Percentiles rank a stretch among this genome's conserved stretches.
Evolutionary conservation across 106 monocot genomes (phyloP).

Genomic region (Dendrobium catenatum): DNA sequence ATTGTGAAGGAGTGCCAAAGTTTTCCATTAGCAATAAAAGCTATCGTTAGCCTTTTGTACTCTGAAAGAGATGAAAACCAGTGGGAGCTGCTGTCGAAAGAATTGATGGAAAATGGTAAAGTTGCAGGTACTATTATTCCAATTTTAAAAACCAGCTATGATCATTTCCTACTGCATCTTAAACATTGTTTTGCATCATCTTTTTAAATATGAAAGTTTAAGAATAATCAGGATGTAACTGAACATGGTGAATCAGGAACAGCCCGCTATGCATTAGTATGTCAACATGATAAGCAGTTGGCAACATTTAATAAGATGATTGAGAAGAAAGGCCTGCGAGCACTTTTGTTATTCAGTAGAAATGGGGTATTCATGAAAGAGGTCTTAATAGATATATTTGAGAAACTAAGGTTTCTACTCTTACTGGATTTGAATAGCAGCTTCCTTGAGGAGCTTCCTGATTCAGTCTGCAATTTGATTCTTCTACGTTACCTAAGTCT

Average conservation of each 20-base stretch:
- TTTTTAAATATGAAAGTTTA: slow-evolving; percentile 9
- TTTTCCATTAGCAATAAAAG: slow-evolving; percentile 26
- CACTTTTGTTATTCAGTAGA: background rate
- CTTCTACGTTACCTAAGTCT: slow-evolving; percentile 41
- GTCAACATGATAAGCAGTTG: background rate
- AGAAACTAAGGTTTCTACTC: slow-evolving; percentile 22
- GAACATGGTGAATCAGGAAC: background rate
- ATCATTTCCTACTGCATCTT: slow-evolving; percentile 31
- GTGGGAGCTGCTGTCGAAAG: slow-evolving; percentile 12
- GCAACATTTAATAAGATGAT: background rate
- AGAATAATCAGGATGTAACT: background rate
- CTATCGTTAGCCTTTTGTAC: slow-evolving; percentile 25
- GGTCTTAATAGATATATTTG: slow-evolving; percentile 15
- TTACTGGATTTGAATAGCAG: slow-evolving; percentile 35
- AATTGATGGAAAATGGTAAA: slow-evolving; percentile 17
- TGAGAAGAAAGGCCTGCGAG: no score
- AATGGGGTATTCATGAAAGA: background rate
- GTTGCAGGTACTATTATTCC: slow-evolving; percentile 23
- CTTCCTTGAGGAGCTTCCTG: slow-evolving; percentile 13
- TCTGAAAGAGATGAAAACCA: slow-evolving; percentile 16
- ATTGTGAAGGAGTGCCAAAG: slow-evolving; percentile 29
- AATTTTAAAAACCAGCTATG: slow-evolving; percentile 29
- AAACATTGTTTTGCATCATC: slow-evolving; percentile 38
- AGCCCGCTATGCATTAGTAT: background rate
- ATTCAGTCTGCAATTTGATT: slow-evolving; percentile 24